These are phyloP conservation scores for Rosa persica DNA, from an alignment of 306 rosid species.

Conservation along the genomic window DNA sequence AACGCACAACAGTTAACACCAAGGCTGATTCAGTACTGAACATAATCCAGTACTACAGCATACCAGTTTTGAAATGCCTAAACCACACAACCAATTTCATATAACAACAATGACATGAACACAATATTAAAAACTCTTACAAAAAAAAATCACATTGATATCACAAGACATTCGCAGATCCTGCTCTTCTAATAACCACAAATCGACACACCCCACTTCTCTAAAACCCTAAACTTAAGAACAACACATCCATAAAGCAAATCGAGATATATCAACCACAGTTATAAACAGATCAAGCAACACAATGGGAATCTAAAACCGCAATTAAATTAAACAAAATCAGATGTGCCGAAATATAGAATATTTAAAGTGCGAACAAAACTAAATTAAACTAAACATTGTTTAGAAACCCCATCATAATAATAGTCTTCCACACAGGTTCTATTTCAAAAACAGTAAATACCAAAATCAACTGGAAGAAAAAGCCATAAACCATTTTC, in stretches of 20 bases:
- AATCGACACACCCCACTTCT: neutral
- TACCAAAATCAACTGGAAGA: neutral
- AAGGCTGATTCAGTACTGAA: neutral
- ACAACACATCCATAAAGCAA: neutral
- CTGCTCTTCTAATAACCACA: neutral
- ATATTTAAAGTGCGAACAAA: neutral
- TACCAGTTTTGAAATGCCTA: too few species aligned
- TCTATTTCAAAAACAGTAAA: neutral
- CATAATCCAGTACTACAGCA: too few species aligned
- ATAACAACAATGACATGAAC: neutral
- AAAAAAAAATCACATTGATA: too few species aligned
- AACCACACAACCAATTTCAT: neutral
- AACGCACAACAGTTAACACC: neutral
- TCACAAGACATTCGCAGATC: neutral
- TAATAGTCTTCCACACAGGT: slow-evolving; percentile 13
- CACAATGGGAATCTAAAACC: neutral
- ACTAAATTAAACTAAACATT: neutral
- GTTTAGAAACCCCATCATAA: neutral
- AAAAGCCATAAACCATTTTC: neutral
- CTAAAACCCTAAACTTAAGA: neutral
- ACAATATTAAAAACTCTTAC: too few species aligned
- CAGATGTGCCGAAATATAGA: neutral
- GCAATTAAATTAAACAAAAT: neutral
- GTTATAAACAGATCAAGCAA: neutral
- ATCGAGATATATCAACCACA: neutral